Conservation (phyloP, 495 filamentous ascomycete species). For the Pyrenula massariospora region DNA sequence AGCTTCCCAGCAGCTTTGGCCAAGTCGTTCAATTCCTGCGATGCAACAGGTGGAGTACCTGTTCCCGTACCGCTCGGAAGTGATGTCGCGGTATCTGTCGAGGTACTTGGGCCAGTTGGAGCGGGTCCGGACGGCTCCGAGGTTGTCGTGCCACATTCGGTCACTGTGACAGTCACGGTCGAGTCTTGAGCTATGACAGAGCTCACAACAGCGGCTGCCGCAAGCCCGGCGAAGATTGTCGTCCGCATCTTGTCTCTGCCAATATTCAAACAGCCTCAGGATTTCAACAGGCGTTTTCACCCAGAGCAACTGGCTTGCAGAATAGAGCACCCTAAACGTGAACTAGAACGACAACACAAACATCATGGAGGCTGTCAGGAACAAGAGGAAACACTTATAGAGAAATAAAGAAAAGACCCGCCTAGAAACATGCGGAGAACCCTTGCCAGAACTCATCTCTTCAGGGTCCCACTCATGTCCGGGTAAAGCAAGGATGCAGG, state of each 20-base stretch:
- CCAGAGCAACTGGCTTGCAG: no score
- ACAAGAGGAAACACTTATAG: neutral
- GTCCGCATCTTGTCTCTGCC: neutral
- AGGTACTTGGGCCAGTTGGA: neutral
- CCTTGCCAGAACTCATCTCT: neutral
- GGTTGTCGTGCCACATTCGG: neutral
- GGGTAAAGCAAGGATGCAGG: neutral
- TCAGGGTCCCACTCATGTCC: neutral
- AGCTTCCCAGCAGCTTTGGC: slow-evolving; percentile 3
- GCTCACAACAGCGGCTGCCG: neutral
- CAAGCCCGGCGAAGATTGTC: neutral
- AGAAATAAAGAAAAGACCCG: neutral
- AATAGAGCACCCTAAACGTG: no score
- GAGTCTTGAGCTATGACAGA: neutral
- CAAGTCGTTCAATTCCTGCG: neutral
- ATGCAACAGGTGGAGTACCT: neutral
- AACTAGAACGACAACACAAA: no score
- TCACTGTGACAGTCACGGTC: neutral
- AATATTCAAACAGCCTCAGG: no score
- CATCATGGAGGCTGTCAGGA: no score
- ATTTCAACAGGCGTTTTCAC: no score
- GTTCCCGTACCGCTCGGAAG: neutral
- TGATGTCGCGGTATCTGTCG: neutral
- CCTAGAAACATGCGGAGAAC: neutral
- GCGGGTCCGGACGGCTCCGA: neutral